Base-by-base conservation (phyloP, 371 early-diverging fungal species). In the Mucor circinelloides region DNA sequence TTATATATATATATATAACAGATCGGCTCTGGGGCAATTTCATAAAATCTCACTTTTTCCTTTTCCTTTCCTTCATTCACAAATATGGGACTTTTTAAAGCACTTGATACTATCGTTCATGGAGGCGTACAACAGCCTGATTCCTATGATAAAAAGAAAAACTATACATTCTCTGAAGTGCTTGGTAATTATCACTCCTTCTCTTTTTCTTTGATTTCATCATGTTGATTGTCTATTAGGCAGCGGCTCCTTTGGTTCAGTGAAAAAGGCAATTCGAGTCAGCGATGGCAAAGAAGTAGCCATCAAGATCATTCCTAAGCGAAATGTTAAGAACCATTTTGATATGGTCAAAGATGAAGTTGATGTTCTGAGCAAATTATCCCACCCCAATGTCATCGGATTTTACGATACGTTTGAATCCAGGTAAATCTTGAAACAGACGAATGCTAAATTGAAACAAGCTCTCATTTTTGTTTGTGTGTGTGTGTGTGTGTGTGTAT, bases 391-490 rank as follows among this genome's bases (percentile, higher is more conserved):
- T 80, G 89, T 97, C 48, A 91, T 95, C 71, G 79, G 83, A 54
- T 87, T 96, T 57, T 78, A 86, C 50, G 97, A 97, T 76, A 87
- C 89, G 78, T 95, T 88, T 75, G 92, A 93, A 66, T 89, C 91
- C 17, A 71, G 84, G 83, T 83, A 78, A 8, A 48, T 50, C 17
- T 46, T 46, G n/a, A n/a, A 46, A 21, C 21, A 19, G n/a, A n/a
- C n/a, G n/a, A 46, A 27, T 23, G 50, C 50, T 23, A 3, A 50
- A 32, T 56, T 32, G 30, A 9, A 56, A 56, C 31, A 28, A 56
- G 1, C 9, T 7, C 32, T 56, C n/a, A 50, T 7, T 50, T 0
- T 28, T 57, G 30, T 31, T 40, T 19, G 9, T 52, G 0, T 38
- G 23, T 36, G 9, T 57, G 30, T 31, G 27, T 19, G 9, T 52